phyloP scores from a whole-genome alignment of 257 asterid genomes.

The Anisodus acutangulus region DNA sequence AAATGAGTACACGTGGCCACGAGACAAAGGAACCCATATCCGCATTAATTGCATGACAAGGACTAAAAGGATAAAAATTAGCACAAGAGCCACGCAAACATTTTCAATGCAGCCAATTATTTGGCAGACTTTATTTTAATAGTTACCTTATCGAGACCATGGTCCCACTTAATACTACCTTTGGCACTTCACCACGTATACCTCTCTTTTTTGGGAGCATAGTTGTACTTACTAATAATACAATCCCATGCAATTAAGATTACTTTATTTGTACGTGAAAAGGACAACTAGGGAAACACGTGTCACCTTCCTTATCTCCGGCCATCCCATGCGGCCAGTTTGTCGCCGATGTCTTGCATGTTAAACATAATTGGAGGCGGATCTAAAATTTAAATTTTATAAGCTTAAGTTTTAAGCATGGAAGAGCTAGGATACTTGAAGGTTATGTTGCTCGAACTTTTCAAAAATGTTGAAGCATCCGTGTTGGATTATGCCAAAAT shows the following conservation, averaged over 20 bases:
- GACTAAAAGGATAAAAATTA: slow-evolving; percentile 37
- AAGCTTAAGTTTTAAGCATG: too few species aligned
- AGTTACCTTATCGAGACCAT: background rate
- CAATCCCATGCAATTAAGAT: slow-evolving; percentile 43
- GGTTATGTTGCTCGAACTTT: too few species aligned
- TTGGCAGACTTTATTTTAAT: background rate
- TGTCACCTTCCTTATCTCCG: slow-evolving; percentile 39
- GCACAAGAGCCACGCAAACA: slow-evolving; percentile 59
- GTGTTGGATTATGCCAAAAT: too few species aligned
- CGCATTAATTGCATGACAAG: slow-evolving; percentile 50
- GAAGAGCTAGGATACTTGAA: too few species aligned
- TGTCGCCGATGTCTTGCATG: slow-evolving; percentile 40
- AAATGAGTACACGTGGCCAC: too few species aligned
- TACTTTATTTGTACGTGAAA: slow-evolving; percentile 33
- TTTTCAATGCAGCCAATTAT: slow-evolving; percentile 38
- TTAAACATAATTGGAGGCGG: background rate
- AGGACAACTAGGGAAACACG: slow-evolving; percentile 36
- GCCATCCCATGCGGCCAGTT: slow-evolving; percentile 45
- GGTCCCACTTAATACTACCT: slow-evolving; percentile 42
- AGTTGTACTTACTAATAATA: background rate
- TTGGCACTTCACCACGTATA: slow-evolving; percentile 39
- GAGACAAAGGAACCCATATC: slow-evolving; percentile 28
- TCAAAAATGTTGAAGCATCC: too few species aligned
- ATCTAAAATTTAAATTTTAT: background rate
- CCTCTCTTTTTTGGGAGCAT: slow-evolving; percentile 14